Base-by-base conservation (phyloP, 768 basidiomycete species). In the Tulasnella sp. region DNA sequence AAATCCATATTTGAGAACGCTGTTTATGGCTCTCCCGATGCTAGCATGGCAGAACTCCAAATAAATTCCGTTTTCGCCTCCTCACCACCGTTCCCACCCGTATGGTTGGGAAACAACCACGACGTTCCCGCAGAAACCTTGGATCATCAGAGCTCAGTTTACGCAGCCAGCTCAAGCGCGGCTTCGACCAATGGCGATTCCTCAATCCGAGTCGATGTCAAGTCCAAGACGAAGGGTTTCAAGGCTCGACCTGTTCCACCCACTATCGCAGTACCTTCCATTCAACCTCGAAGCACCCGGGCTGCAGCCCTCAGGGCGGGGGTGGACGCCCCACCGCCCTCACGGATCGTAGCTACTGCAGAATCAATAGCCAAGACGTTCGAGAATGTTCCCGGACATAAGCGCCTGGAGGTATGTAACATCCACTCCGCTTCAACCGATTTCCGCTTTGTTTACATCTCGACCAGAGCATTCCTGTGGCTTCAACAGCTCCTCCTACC, bases 41-140 rank as follows among this genome's bases (percentile, higher is more conserved):
- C 65, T 1, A 72, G 79, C 29, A 77, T 73, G n/a, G 88, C 88
- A 9, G 87, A 90, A 68, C 72, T 83, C 3, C 83, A 89, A 63
- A 89, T 91, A 53, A 72, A 77, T 4, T 75, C 84, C 39, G 75
- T 91, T 58, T 91, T 91, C 64, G 83, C 75, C 3, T 88, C 84
- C 7, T 88, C 86, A 0, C 88, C 88, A 3, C 85, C 85, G 0
- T 88, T 88, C 71, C 82, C 81, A 2, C 72, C 78, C 4, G 67
- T 75, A 2, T 84, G 86, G 32, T 75, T 87, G 9, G 82, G 83
- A 0, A 65, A 73, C 2, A 71, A 69, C 65, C 66, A 63, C 23
- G 63, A 60, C 32, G 51, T 40, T 8, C 50, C 57, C 6, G 39
- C 54, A 23, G 39, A 19, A 6, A 36, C 31, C 1, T 36, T 52